Evolutionary conservation across 139 green algal genomes (phyloP), one percentile per base, ranked within the genome.

Genomic region (Coelastrella sp.): DNA sequence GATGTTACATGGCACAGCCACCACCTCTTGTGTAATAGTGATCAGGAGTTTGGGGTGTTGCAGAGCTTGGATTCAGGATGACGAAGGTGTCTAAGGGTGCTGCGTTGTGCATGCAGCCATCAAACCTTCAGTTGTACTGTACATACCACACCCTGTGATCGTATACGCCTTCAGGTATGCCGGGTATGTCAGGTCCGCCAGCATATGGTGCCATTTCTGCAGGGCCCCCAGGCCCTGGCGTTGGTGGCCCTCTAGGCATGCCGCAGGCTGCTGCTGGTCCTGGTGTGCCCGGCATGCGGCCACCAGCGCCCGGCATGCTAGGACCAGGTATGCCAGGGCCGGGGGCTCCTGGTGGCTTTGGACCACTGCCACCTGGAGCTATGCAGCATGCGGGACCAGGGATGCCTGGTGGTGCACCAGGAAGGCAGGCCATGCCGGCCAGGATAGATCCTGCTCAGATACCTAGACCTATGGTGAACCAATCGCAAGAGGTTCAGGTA

Each of bases 371-470:
- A 4, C 84, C 84, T 19, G 87, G 87, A 4, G 58, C 14, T 22
- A 85, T 85, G 76, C 76, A 76, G 68, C 19, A 76, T 19, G 68
- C 68, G 19, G 68, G 68, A 24, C 68, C 87, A 58, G 60, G 25
- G 24, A 68, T 86, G 49, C 6, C 63, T 63, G 60, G 73, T 63
- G 83, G 63, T 79, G 81, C 57, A 57, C 61, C 87, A 87, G 66
- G 61, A 83, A 70, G 60, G 73, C 89, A 89, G 74, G 66, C 66
- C 6, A 89, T 85, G 78, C 59, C 85, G 63, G 49, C 79, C 8
- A 88, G 94, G 35, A 98, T 99, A 73, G 97, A 99, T 87, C 97
- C 97, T 11, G 87, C 91, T 11, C 95, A 97, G 91, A 98, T 99
- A 61, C 97, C 97, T 0, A 93, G 97, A 7, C 96, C 97, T 0